A percentile compares a stretch with the other conserved stretches of the same genome.
Evolutionary conservation across 352 stramenopile genomes (phyloP).

Genomic region (Globisporangium nodosum): DNA sequence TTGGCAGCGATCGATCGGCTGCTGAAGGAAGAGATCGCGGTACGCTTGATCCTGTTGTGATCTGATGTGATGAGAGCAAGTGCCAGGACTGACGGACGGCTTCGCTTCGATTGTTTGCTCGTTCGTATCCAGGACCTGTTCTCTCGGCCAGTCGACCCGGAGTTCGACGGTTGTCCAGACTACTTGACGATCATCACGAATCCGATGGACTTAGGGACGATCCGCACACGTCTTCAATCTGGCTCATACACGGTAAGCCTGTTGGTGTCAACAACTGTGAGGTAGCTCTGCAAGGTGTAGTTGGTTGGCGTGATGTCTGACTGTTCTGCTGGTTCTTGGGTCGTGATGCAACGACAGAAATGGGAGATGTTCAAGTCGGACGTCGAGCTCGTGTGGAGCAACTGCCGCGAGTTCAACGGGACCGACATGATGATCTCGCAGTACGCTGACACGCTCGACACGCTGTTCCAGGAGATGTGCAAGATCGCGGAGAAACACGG

Average conservation of each 20-base stretch:
- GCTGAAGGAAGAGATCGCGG: constrained; percentile 70
- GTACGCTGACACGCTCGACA: constrained; percentile 64
- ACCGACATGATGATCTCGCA: constrained; percentile 69
- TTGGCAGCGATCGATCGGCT: constrained; percentile 52
- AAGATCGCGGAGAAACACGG: constrained; percentile 53
- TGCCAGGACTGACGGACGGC: neutral
- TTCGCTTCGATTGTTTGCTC: neutral
- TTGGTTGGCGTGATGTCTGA: neutral
- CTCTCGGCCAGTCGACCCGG: constrained; percentile 75
- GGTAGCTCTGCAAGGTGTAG: too few species aligned
- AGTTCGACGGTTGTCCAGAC: constrained; percentile 75
- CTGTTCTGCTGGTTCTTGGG: neutral
- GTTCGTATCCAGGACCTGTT: constrained; percentile 65
- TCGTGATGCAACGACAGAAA: constrained; percentile 29
- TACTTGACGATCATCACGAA: constrained; percentile 80
- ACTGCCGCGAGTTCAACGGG: constrained; percentile 80
- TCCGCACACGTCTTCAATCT: constrained; percentile 47
- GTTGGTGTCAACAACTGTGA: neutral
- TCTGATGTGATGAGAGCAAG: neutral
- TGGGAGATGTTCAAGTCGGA: constrained; percentile 80
- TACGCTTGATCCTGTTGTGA: constrained; percentile 12
- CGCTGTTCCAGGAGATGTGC: constrained; percentile 60
- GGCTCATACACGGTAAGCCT: constrained; percentile 62
- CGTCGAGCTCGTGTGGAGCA: constrained; percentile 75
- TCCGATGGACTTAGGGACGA: constrained; percentile 85